phyloP scores from a whole-genome alignment of 1,284 basidiomycete genomes.

The Volvariella volvacea region DNA sequence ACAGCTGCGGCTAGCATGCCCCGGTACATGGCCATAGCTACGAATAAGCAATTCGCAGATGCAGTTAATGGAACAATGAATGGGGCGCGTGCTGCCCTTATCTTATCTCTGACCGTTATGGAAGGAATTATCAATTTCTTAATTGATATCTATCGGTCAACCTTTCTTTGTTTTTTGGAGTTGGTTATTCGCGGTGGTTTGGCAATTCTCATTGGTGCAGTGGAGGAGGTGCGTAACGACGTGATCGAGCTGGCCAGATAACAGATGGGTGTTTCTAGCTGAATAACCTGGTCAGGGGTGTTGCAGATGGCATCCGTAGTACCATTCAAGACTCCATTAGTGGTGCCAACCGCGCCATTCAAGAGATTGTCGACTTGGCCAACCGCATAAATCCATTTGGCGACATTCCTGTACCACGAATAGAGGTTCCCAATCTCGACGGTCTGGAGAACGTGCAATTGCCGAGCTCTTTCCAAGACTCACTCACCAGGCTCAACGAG shows the following conservation, averaged over 20 bases:
- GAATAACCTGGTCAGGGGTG: slow-evolving; percentile 56
- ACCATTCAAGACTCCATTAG: slow-evolving; percentile 69
- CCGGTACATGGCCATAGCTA: slow-evolving; percentile 77
- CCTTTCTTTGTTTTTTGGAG: slow-evolving; percentile 90
- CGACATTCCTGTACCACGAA: slow-evolving; percentile 60
- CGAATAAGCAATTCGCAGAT: slow-evolving; percentile 73
- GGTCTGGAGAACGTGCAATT: slow-evolving; percentile 76
- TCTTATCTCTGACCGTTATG: slow-evolving; percentile 74
- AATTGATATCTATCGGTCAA: slow-evolving; percentile 85
- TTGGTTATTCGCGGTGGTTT: slow-evolving; percentile 81
- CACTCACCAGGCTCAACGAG: slow-evolving; percentile 70
- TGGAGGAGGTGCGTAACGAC: slow-evolving; percentile 60
- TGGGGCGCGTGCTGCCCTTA: slow-evolving; percentile 66
- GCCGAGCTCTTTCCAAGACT: slow-evolving; percentile 72
- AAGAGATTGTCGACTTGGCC: slow-evolving; percentile 55
- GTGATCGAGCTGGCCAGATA: not conserved
- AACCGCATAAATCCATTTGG: slow-evolving; percentile 70
- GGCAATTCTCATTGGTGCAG: slow-evolving; percentile 73
- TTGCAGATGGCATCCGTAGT: slow-evolving; percentile 53
- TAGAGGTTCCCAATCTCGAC: slow-evolving; percentile 67
- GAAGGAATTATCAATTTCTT: slow-evolving; percentile 88
- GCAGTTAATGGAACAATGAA: slow-evolving; percentile 76
- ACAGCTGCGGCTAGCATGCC: slow-evolving; percentile 81
- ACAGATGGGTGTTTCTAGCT: slow-evolving; percentile 41
- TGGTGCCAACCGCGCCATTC: slow-evolving; percentile 64